Evolutionary conservation across 2,329 filamentous ascomycete genomes (phyloP), one percentile per base, ranked within the genome.

Genomic region (Cercospora citrullina): DNA sequence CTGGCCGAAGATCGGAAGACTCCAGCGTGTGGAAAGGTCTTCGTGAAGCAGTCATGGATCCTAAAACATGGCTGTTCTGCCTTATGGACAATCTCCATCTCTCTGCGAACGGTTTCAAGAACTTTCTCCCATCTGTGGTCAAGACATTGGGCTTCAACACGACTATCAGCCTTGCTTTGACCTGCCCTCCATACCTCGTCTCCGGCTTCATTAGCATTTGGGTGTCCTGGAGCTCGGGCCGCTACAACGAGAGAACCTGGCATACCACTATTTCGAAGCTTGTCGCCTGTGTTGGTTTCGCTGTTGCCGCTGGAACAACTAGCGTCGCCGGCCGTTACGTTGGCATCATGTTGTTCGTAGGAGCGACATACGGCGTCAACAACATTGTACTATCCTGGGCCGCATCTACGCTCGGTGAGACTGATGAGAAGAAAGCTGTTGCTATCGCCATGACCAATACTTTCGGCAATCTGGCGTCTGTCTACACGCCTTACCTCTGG

Each of bases 351-450:
- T n/a, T 42, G 36, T 42, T 42, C 6, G 36, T 42, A 8, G 36
- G 36, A n/a, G 36, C 36, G 6, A 42, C 36, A 9, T 42, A 42
- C 36, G 36, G 36, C 16, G 36, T 42, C 36, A 42, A 42, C 16
- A 42, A 42, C 7, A 42, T 42, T 14, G 36, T 42, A 16, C 36
- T 42, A n/a, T 42, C 36, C 36, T 83, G 81, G 81, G 79, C 80
- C 1, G 79, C 79, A 1, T 77, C 77, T 1, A 81, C 80, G 0
- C 74, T 81, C 7, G 80, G 79, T 2, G 79, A 82, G 58, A 81
- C 81, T 0, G 72, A 78, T 4, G 81, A 82, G 68, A 84, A 83
- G 72, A 81, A 81, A 60, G 81, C 81, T 18, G 80, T 80, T 3
- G 80, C 81, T n/a, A 82, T 83, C 61, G 77, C 80, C 21, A 42